phyloP scores from a whole-genome alignment of 2,329 filamentous ascomycete genomes.

The Mariannaea elegans region DNA sequence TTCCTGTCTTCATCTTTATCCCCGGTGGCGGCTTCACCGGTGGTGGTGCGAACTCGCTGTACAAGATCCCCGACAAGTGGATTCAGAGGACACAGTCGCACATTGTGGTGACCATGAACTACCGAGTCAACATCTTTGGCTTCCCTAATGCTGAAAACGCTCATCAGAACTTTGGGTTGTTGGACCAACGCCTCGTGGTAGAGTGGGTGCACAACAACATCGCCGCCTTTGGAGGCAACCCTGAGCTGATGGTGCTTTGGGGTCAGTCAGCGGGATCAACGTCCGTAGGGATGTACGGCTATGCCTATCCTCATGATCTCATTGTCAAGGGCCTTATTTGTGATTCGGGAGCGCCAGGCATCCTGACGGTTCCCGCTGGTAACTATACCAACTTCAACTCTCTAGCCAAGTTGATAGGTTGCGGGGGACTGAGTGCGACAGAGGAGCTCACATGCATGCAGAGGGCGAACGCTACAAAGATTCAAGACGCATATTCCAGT shows the following conservation, averaged over 20 bases:
- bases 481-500: conserved; percentile 15
- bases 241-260: conserved; percentile 35
- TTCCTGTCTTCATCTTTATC: conserved; percentile 37
- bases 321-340: conserved; percentile 56
- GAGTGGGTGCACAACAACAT: conserved; percentile 41
- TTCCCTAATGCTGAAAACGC: conserved; percentile 44
- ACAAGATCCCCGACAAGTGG: conserved; percentile 54
- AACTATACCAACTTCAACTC: conserved; percentile 20
- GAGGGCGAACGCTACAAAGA: not conserved
- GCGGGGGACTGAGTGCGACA: not conserved
- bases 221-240: conserved; percentile 36
- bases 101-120: conserved; percentile 56
- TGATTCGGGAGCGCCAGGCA: conserved; percentile 45
- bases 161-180: conserved; percentile 31
- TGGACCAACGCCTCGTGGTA: conserved; percentile 36
- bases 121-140: conserved; percentile 51
- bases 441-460: conserved; percentile 17
- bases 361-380: not conserved
- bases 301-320: conserved; percentile 56
- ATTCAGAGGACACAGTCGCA: conserved; percentile 45
- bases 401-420: conserved; percentile 14
- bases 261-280: conserved; percentile 43
- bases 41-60: conserved; percentile 56
- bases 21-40: conserved; percentile 53
- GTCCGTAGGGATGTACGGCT: conserved; percentile 55